phyloP scores from a whole-genome alignment of 257 asterid species.

The Salvia rosmarinus region DNA sequence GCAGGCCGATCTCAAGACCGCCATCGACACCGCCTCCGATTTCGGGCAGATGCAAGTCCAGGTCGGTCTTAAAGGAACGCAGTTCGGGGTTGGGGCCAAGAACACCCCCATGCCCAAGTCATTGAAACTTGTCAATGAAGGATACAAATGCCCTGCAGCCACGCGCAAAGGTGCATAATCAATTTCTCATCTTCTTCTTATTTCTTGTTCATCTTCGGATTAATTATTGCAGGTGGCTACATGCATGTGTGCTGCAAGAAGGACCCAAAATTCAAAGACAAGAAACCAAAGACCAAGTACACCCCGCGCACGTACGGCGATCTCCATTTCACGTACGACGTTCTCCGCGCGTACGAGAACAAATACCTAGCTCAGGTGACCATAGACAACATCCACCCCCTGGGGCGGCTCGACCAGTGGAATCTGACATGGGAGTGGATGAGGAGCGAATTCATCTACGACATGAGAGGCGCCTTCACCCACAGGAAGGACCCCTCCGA shows the following conservation, averaged over 20 bases:
- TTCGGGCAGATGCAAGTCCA: conserved; percentile 62
- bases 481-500: conserved; percentile 70
- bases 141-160: conserved; percentile 76
- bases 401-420: conserved; percentile 95
- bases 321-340: conserved; percentile 74
- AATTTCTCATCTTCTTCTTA: too few species aligned
- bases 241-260: conserved; percentile 73
- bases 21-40: conserved; percentile 90
- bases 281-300: conserved; percentile 49
- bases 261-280: conserved; percentile 76
- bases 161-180: conserved; percentile 40
- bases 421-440: conserved; percentile 97
- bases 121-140: conserved; percentile 66
- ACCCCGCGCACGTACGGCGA: conserved; percentile 63
- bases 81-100: conserved; percentile 54
- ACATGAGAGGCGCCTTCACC: conserved; percentile 81
- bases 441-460: conserved; percentile 85
- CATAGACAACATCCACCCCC: conserved; percentile 76
- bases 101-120: conserved; percentile 74
- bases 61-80: conserved; percentile 67
- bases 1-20: conserved; percentile 72
- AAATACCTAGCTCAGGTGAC: conserved; percentile 82
- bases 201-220: too few species aligned
- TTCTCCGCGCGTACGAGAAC: conserved; percentile 60
- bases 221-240: conserved; percentile 48